Evolutionary conservation across 371 early-diverging fungal genomes (phyloP).

Genomic region (Zopfochytrium polystomum): DNA sequence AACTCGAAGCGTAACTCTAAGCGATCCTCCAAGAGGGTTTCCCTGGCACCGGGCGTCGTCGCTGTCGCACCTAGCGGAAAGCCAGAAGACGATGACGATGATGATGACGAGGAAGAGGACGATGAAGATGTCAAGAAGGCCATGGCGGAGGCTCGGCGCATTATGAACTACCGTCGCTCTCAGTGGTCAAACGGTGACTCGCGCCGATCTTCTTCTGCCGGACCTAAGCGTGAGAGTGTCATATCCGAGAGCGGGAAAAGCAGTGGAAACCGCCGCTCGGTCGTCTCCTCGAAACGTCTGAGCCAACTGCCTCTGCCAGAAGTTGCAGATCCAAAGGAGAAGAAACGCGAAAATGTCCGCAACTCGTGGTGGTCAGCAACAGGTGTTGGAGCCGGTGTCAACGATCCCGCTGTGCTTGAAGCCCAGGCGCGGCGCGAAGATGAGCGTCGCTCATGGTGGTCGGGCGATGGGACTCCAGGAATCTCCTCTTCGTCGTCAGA

Average conservation of each 20-base stretch:
- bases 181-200: constrained; percentile 18
- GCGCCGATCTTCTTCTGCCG: background rate
- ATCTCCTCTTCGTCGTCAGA: background rate
- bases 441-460: constrained; percentile 24
- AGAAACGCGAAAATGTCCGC: constrained; percentile 20
- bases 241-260: background rate
- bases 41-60: too few relatives aligned
- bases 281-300: background rate
- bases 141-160: constrained; percentile 8
- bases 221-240: too few relatives aligned
- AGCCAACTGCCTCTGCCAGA: background rate
- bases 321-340: constrained; percentile 21
- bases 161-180: constrained; percentile 21
- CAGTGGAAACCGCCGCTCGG: background rate
- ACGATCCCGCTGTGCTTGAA: constrained; percentile 26
- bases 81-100: constrained; percentile 12
- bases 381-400: constrained; percentile 16
- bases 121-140: constrained; percentile 9
- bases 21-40: too few relatives aligned
- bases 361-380: constrained; percentile 31
- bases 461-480: constrained; percentile 2
- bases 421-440: constrained; percentile 27
- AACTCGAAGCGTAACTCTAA: too few relatives aligned
- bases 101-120: constrained; percentile 7
- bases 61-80: too few relatives aligned